Percentiles rank a stretch among this genome's conserved stretches.
Evolutionary conservation across 495 filamentous ascomycete genomes (phyloP).

Genomic region (Hyaloscypha bicolor): DNA sequence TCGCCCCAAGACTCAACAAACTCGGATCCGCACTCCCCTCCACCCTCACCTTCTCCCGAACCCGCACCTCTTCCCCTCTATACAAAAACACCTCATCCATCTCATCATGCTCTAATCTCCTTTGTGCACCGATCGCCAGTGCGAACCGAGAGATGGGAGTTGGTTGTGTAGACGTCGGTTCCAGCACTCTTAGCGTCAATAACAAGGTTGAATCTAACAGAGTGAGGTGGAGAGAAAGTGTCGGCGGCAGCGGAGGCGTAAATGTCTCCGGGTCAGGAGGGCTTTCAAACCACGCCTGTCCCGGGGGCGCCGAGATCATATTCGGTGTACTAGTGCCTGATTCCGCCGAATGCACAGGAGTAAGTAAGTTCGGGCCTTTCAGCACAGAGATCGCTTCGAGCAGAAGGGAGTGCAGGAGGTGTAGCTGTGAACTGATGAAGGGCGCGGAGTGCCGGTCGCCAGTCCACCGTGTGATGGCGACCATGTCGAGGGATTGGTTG

Average conservation of each 20-base stretch:
- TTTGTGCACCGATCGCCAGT: slow-evolving; percentile 57
- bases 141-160: slow-evolving; percentile 53
- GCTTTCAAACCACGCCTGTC: slow-evolving; percentile 35
- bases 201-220: slow-evolving; percentile 79
- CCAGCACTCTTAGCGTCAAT: slow-evolving; percentile 78
- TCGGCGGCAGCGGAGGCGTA: slow-evolving; percentile 51
- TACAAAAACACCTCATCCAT: slow-evolving; percentile 69
- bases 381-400: slow-evolving; percentile 64
- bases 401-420: slow-evolving; percentile 74
- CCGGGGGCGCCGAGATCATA: neutral
- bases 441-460: slow-evolving; percentile 50
- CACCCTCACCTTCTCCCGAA: slow-evolving; percentile 86
- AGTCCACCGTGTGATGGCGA: slow-evolving; percentile 73
- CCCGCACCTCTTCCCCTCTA: slow-evolving; percentile 65
- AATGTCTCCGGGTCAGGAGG: slow-evolving; percentile 44
- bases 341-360: slow-evolving; percentile 1
- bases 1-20: slow-evolving; percentile 83
- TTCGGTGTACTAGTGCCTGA: neutral
- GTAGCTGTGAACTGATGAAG: slow-evolving; percentile 80
- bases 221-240: slow-evolving; percentile 72
- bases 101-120: slow-evolving; percentile 79
- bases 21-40: slow-evolving; percentile 86
- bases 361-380: slow-evolving; percentile 51
- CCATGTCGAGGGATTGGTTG: slow-evolving; percentile 74
- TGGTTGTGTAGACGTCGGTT: slow-evolving; percentile 55